Evolutionary conservation across 345 rosid species (phyloP), one percentile per base, ranked within the genome.

Genomic region (Dimocarpus longan): DNA sequence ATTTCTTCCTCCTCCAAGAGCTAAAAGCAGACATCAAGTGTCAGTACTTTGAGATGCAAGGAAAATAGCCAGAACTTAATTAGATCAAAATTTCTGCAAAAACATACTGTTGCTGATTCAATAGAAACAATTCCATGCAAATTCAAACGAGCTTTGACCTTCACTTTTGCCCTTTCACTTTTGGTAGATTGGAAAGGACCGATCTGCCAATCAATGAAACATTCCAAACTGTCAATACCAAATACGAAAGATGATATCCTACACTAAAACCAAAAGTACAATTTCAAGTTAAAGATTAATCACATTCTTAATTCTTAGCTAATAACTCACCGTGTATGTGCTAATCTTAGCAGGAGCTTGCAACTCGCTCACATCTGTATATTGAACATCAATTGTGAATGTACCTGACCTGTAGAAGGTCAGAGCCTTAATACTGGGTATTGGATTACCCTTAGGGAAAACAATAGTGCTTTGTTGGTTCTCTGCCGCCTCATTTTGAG

Each of bases 1-100:
- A 90, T 74, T 80, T 96, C 99, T 78, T 96, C 98, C 76, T 97
- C 98, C 84, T 94, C 99, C 82, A 94, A 82, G 73, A 93, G 99
- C 99, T 97, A 86, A 69, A 65, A 71, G 78, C 12, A 74, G 21
- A 22, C 68, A 73, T 28, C 5, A 70, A 54, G 19, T 12, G 75
- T 44, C 2, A 9, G 48, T 76, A 50, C 22, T 13, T 19, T 52
- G 24, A 10, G 13, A 42, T 6, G 7, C 4, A 42, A 11, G 37
- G 4, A 26, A 16, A 16, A 24, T 43, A 4, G 64, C 52, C 46
- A 11, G 12, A 46, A 44, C 22, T 32, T 68, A 28, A 24, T 18
- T 0, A 73, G 42, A 42, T 46, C 48, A 12, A 11, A 66, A 43
- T 64, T 50, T 50, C 10, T 66, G 15, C 67, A 48, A 54, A 66